Evolutionary conservation across 2,329 filamentous ascomycete species (phyloP).

Genomic region (Paecilomyces sp.): DNA sequence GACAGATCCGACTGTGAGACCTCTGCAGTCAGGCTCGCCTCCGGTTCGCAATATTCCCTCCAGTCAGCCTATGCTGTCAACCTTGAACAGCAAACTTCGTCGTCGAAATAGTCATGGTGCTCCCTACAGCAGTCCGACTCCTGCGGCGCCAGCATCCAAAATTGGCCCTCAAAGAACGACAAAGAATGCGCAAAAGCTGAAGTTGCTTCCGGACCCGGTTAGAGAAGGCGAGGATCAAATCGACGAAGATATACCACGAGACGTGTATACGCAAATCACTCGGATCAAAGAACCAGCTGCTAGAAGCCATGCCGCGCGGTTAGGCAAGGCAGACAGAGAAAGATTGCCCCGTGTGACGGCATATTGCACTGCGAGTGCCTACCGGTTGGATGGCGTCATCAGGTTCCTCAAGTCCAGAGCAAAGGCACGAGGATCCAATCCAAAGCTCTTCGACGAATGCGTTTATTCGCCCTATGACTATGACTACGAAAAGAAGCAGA

Average conservation of each 20-base stretch:
- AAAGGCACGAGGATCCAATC: constrained; percentile 69
- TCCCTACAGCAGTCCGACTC: constrained; percentile 37
- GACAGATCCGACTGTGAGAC: constrained; percentile 34
- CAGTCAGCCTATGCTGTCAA: constrained; percentile 60
- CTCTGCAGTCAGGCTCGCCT: constrained; percentile 32
- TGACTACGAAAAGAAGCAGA: constrained; percentile 42
- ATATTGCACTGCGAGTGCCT: constrained; percentile 90
- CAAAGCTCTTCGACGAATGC: constrained; percentile 94
- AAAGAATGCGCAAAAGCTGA: constrained; percentile 93
- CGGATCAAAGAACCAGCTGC: constrained; percentile 95
- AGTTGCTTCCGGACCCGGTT: constrained; percentile 88
- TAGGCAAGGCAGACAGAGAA: constrained; percentile 89
- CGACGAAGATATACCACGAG: constrained; percentile 86
- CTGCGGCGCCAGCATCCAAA: constrained; percentile 51
- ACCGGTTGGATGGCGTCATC: constrained; percentile 83
- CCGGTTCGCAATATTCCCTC: constrained; percentile 26
- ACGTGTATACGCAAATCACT: constrained; percentile 97
- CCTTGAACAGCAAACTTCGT: constrained; percentile 79
- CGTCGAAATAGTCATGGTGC: constrained; percentile 76
- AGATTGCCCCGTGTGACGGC: constrained; percentile 85
- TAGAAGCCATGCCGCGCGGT: constrained; percentile 77
- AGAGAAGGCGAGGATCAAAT: constrained; percentile 66
- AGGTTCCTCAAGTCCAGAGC: constrained; percentile 81
- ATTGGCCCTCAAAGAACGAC: constrained; percentile 92
- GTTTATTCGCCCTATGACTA: constrained; percentile 95